Base-by-base conservation (phyloP, 2,329 filamentous ascomycete species). In the Aspergillus amoenus region DNA sequence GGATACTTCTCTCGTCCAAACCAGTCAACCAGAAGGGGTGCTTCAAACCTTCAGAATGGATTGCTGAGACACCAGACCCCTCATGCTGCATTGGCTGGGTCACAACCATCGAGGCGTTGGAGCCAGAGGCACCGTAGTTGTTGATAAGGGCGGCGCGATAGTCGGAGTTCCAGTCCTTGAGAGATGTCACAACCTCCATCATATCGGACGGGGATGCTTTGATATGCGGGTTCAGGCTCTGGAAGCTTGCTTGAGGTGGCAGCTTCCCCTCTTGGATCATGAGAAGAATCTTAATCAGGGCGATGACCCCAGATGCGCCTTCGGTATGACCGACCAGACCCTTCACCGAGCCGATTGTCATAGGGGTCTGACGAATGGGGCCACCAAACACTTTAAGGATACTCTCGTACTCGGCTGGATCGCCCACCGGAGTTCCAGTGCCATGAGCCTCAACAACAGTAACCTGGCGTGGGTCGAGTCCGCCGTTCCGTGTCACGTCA, bases 281-380 rank as follows among this genome's bases (percentile, higher is more conserved):
- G 21, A 70, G 27, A 4, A 74, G 41, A 0, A 65, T 48, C 48
- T 73, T 72, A 32, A 73, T 61, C 8, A 75, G 49, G 0, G 62
- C 56, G 1, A 66, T 63, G 2, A 72, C 61, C 1, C 74, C 73
- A 1, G 73, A 68, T 0, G 71, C 63, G 1, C 63, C 58, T 56
- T 75, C 73, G 1, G 64, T 59, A 52, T 76, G 74, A 0, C 74
- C 74, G n/a, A 75, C 56, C 27, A 62, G 57, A 2, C 65, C 69
- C 56, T 75, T 75, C 27, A 73, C 62, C 9, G 72, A 72, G 0
- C 66, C 70, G 0, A 76, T 24, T 1, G 34, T 15, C 45, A 55
- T 34, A 69, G 42, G 50, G 53, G 34, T 12, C 54, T 45, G 1
- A 49, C 3, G 3, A 66, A 58, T 3, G n/a, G 42, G 0, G 57